Percentiles rank a stretch among this genome's conserved stretches.
phyloP scores from a whole-genome alignment of 306 rosid genomes.

The Cicer yamashitae region DNA sequence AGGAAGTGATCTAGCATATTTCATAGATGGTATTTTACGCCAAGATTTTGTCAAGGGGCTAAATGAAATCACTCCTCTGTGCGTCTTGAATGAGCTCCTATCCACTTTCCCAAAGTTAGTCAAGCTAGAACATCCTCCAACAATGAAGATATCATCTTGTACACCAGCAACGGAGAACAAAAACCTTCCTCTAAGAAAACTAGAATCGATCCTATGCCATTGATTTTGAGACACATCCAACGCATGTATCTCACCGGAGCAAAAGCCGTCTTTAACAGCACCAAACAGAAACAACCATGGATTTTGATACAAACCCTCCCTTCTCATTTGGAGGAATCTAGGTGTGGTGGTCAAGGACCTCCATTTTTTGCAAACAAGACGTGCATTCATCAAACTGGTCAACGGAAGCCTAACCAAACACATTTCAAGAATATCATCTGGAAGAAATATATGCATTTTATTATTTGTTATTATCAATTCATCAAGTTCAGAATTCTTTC shows the following conservation, averaged over 20 bases:
- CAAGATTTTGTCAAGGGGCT: slow-evolving; percentile 92
- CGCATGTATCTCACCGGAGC: slow-evolving; percentile 93
- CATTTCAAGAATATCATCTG: slow-evolving; percentile 95
- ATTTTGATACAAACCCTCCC: slow-evolving; percentile 77
- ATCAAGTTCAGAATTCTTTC: slow-evolving; percentile 68
- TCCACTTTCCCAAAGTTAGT: slow-evolving; percentile 85
- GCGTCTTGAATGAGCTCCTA: slow-evolving; percentile 92
- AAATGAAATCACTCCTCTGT: slow-evolving; percentile 83
- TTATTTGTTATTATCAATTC: slow-evolving; percentile 59
- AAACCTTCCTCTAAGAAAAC: slow-evolving; percentile 87
- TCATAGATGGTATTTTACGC: slow-evolving; percentile 92
- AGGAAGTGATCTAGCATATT: slow-evolving; percentile 85
- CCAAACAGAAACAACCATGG: slow-evolving; percentile 97
- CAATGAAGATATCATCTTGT: slow-evolving; percentile 82
- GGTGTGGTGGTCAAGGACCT: slow-evolving; percentile 76
- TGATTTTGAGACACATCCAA: slow-evolving; percentile 78
- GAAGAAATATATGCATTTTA: slow-evolving; percentile 85
- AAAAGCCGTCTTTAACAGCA: slow-evolving; percentile 87
- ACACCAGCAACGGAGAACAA: slow-evolving; percentile 81
- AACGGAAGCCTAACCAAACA: slow-evolving; percentile 94
- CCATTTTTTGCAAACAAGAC: slow-evolving; percentile 98
- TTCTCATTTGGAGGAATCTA: slow-evolving; percentile 90
- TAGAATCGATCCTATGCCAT: slow-evolving; percentile 89
- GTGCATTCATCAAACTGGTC: slow-evolving; percentile 89
- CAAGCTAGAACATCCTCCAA: slow-evolving; percentile 99